Evolutionary conservation across 306 rosid species (phyloP).

Genomic region (Inga oerstediana): DNA sequence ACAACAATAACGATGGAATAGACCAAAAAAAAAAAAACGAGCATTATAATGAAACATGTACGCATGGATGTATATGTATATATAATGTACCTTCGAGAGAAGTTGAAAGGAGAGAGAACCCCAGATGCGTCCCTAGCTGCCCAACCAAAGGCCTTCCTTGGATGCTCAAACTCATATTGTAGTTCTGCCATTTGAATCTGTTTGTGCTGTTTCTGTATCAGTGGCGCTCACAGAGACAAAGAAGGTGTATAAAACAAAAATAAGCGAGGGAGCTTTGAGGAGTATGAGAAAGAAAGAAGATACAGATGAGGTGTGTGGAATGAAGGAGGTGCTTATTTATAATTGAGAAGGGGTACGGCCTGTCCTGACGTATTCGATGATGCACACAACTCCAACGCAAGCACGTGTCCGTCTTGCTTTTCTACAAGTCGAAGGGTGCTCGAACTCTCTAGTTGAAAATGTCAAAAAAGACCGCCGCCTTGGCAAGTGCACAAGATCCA

Average conservation of each 20-base stretch:
- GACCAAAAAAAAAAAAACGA: neutral
- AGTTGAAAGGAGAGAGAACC: constrained; percentile 45
- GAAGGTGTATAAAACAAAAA: neutral
- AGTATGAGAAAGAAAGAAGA: neutral
- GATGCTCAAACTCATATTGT: constrained; percentile 40
- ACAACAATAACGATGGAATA: neutral
- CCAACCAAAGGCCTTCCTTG: constrained; percentile 52
- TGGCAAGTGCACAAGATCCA: too few species aligned
- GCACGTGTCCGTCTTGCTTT: too few species aligned
- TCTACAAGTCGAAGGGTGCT: too few species aligned
- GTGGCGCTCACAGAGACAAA: neutral
- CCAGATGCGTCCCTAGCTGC: constrained; percentile 49
- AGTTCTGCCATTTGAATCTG: constrained; percentile 4
- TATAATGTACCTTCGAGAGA: constrained; percentile 44
- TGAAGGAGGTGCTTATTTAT: neutral
- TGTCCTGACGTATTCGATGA: neutral
- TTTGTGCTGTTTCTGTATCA: neutral
- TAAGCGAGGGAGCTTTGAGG: neutral
- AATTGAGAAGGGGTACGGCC: neutral
- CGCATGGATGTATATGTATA: too few species aligned
- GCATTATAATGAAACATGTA: neutral
- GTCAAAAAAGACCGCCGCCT: too few species aligned
- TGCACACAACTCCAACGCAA: neutral
- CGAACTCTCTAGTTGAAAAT: too few species aligned
- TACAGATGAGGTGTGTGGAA: neutral